Base-by-base conservation (phyloP, 805 yeast genomes). In the Teunomyces cretensis region DNA sequence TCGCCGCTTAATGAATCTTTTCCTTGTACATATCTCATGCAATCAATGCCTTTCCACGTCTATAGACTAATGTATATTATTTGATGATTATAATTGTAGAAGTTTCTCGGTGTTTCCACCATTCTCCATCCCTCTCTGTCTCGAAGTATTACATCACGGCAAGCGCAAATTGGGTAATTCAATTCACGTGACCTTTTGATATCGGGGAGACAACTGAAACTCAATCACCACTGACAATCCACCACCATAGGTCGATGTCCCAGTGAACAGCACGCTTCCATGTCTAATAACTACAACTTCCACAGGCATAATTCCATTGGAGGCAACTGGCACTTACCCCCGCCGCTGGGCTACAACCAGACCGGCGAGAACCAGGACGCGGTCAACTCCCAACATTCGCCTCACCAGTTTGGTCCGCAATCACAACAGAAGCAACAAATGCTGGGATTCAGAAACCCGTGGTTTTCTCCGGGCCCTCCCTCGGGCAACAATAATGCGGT, bases 391-490 rank as follows among this genome's bases (percentile, higher is more conserved):
- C 46, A 38, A 30, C 39, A 15, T 22, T 51, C 47, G 28, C 24
- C 14, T 16, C 32, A 14, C 27, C 32, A 16, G 22, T 28, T 27
- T 15, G 41, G 41, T 9, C 24, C 32, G 13, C 32, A 26, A 15
- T 37, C 32, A 26, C 32, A 28, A 27, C 36, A n/a, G 13, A 28
- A 22, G 14, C 48, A 41, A 33, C 49, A 44, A n/a, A 32, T 32
- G 38, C 60, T 65, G 11, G 74, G 74, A 19, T 72, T 72, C 49
- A 53, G 75, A 30, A 71, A 72, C 43, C 76, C 76, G n/a, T 72
- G 76, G 76, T 70, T 58, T 52, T 61, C 68, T 19, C 55, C 66
- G 6, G 52, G 51, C 17, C 54, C 46, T 17, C 57, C 51, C 33
- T 24, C 45, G 6, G 28, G 46, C 13, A 31, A 30, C 32, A 17